Percentiles rank a stretch among this genome's conserved stretches.
Evolutionary conservation across 192 early-diverging fungal species (phyloP).

Genomic region (Rhizoclosmatium sp.): DNA sequence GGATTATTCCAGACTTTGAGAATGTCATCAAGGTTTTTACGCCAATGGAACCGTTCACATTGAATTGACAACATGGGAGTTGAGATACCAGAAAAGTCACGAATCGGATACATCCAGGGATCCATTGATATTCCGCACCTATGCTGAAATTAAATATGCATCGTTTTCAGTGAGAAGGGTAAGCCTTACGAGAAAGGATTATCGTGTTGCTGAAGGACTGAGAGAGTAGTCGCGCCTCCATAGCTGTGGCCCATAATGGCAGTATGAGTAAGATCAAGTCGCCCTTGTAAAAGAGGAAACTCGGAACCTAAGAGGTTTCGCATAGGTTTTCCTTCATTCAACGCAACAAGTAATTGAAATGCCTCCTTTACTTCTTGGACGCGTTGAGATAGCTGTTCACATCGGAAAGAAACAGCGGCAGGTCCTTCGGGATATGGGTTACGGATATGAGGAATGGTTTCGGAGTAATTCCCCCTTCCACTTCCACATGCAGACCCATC

Average conservation of each 20-base stretch:
- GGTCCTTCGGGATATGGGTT: not conserved
- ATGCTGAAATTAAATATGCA: not conserved
- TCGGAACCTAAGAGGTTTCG: conserved; percentile 1
- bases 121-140: conserved; percentile 33
- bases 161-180: no score
- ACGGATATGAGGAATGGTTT: not conserved
- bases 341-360: conserved; percentile 5
- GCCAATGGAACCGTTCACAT: conserved; percentile 37
- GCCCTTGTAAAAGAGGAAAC: conserved; percentile 15
- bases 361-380: conserved; percentile 30
- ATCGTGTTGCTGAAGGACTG: not conserved
- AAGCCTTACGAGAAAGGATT: conserved; percentile 16
- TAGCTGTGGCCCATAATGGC: conserved; percentile 36
- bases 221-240: conserved; percentile 31
- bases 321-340: conserved; percentile 13
- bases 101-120: conserved; percentile 40
- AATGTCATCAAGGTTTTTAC: conserved; percentile 11
- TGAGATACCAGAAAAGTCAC: not conserved
- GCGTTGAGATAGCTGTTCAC: conserved; percentile 19
- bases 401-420: conserved; percentile 12
- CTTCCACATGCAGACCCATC: conserved; percentile 27
- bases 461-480: not conserved
- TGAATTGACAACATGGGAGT: conserved; percentile 30
- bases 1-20: conserved; percentile 15
- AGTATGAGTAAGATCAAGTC: conserved; percentile 22